A percentile compares a stretch with the other conserved stretches of the same genome.
Evolutionary conservation across 495 filamentous ascomycete species (phyloP).

Genomic region (Viridothelium virens): DNA sequence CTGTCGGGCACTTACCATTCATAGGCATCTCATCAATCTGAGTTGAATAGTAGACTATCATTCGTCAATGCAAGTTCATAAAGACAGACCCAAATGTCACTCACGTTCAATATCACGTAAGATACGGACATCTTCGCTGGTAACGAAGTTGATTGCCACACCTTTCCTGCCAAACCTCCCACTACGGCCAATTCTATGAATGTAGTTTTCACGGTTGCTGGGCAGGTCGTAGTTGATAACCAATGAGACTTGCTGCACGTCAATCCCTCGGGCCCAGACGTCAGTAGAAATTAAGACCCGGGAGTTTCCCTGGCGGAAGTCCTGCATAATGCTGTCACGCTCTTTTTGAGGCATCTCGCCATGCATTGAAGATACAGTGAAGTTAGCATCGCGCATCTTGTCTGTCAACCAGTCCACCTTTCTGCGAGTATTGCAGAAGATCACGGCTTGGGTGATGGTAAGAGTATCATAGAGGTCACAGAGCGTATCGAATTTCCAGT

Average conservation of each 20-base stretch:
- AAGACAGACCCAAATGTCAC: slow-evolving; percentile 34
- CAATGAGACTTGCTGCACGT: slow-evolving; percentile 97
- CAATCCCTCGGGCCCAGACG: slow-evolving; percentile 95
- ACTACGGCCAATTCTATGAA: slow-evolving; percentile 93
- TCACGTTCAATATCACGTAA: slow-evolving; percentile 88
- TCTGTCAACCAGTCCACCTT: slow-evolving; percentile 99
- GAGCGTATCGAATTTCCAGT: slow-evolving; percentile 99
- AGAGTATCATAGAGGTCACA: slow-evolving; percentile 98
- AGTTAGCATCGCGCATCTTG: slow-evolving; percentile 96
- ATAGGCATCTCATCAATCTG: slow-evolving; percentile 99
- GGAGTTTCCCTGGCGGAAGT: slow-evolving; percentile 93
- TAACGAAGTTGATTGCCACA: slow-evolving; percentile 99
- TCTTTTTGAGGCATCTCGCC: slow-evolving; percentile 98
- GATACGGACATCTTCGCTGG: slow-evolving; percentile 93
- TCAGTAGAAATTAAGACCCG: slow-evolving; percentile 98
- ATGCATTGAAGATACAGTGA: slow-evolving; percentile 98
- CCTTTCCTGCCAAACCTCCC: slow-evolving; percentile 97
- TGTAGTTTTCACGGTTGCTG: slow-evolving; percentile 99
- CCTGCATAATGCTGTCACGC: slow-evolving; percentile 97
- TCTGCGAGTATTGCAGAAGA: slow-evolving; percentile 98
- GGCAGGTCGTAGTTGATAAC: slow-evolving; percentile 99
- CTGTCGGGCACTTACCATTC: slow-evolving; percentile 50
- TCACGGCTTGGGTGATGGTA: slow-evolving; percentile 98
- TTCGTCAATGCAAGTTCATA: slow-evolving; percentile 30
- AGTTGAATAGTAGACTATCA: slow-evolving; percentile 80